Conservation (phyloP, 257 asterid species). For the Nicotiana tabacum region DNA sequence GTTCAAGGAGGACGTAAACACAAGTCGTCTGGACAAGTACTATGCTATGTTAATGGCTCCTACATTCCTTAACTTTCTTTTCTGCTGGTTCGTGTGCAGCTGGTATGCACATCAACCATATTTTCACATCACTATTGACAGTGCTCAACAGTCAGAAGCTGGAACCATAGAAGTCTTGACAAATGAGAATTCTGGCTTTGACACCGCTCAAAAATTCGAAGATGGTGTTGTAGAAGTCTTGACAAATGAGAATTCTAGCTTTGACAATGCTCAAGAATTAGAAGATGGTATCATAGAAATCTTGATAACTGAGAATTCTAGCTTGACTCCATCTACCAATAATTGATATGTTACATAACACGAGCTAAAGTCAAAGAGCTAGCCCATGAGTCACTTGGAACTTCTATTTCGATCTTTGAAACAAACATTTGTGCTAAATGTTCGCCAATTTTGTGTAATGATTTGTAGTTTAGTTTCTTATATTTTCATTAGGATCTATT, state of each 20-base stretch:
- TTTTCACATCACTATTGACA: background rate
- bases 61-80: background rate
- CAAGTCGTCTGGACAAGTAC: slow-evolving; percentile 7
- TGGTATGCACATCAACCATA: background rate
- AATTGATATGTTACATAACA: background rate
- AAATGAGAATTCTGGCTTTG: background rate
- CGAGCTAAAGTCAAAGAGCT: too few species aligned
- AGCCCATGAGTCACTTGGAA: too few species aligned
- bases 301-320: background rate
- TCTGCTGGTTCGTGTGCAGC: background rate
- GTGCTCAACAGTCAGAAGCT: background rate
- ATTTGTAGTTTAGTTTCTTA: background rate
- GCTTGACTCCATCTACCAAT: background rate
- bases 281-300: background rate
- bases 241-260: background rate
- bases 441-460: background rate
- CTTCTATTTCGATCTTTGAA: too few species aligned
- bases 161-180: background rate
- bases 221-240: too few species aligned
- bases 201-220: too few species aligned
- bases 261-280: background rate
- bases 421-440: background rate
- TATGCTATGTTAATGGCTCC: background rate
- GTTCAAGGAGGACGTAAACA: background rate
- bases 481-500: background rate